Conservation (phyloP, 768 basidiomycete species). For the Steccherinum ochraceum region DNA sequence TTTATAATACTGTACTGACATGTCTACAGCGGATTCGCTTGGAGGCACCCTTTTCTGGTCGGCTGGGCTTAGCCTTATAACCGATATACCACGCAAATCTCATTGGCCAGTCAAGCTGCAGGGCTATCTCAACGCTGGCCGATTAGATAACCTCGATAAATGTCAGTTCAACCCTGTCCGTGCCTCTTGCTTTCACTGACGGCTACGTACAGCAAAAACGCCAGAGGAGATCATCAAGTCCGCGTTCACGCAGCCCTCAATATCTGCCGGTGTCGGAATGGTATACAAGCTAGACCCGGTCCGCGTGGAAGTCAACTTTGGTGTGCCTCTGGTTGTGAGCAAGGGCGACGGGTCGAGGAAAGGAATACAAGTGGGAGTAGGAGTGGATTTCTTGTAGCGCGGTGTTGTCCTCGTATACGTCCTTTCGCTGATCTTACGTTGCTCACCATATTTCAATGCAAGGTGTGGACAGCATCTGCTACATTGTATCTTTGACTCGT, state of each 20-base stretch:
- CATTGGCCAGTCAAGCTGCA: slow-evolving; percentile 88
- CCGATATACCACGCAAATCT: slow-evolving; percentile 62
- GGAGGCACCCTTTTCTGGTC: slow-evolving; percentile 85
- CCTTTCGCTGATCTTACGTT: too few species aligned
- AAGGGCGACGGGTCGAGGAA: slow-evolving; percentile 59
- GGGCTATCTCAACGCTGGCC: slow-evolving; percentile 74
- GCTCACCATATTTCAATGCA: neutral
- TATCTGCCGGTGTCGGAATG: slow-evolving; percentile 78
- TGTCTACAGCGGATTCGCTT: slow-evolving; percentile 61
- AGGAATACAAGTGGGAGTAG: slow-evolving; percentile 79
- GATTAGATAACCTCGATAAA: slow-evolving; percentile 55
- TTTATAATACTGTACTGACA: neutral
- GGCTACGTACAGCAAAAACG: slow-evolving; percentile 26
- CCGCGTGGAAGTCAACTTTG: slow-evolving; percentile 85
- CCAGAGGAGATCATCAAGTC: slow-evolving; percentile 33
- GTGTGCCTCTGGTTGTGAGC: slow-evolving; percentile 69
- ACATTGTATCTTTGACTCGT: too few species aligned
- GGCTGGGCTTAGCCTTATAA: slow-evolving; percentile 66
- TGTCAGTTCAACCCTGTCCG: slow-evolving; percentile 32
- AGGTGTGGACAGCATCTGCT: too few species aligned
- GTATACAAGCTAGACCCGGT: slow-evolving; percentile 80
- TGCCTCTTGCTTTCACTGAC: slow-evolving; percentile 11
- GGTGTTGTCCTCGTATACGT: neutral
- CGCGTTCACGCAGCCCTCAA: slow-evolving; percentile 50
- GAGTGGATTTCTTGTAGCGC: slow-evolving; percentile 63